phyloP scores from a whole-genome alignment of 2,329 filamentous ascomycete genomes.

The Fusarium beomiforme region DNA sequence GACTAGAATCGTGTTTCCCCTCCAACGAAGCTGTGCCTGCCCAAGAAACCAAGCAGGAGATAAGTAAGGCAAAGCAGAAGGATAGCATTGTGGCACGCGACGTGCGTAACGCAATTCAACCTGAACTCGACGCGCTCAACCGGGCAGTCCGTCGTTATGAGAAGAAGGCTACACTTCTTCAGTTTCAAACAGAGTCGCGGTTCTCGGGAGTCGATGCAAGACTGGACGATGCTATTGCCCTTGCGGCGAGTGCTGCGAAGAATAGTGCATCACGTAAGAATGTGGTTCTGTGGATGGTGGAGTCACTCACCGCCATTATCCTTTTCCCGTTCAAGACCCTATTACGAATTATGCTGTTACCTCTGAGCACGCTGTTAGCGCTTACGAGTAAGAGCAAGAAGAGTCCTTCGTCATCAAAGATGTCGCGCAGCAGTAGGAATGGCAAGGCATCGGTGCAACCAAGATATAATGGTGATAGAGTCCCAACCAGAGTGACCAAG shows the following conservation, averaged over 20 bases:
- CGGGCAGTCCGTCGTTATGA: slow-evolving; percentile 91
- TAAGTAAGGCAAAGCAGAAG: slow-evolving; percentile 52
- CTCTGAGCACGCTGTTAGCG: slow-evolving; percentile 52
- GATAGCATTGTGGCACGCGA: slow-evolving; percentile 62
- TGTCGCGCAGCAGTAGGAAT: slow-evolving; percentile 37
- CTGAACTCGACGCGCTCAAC: slow-evolving; percentile 88
- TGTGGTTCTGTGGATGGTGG: slow-evolving; percentile 51
- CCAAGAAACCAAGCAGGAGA: slow-evolving; percentile 47
- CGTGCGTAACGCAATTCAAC: slow-evolving; percentile 73
- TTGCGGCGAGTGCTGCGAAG: slow-evolving; percentile 80
- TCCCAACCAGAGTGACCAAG: slow-evolving; percentile 48
- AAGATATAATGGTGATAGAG: slow-evolving; percentile 50
- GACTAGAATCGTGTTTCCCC: slow-evolving; percentile 68
- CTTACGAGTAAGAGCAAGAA: slow-evolving; percentile 48
- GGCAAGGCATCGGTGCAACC: slow-evolving; percentile 42
- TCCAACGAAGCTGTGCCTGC: slow-evolving; percentile 38
- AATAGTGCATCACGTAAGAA: slow-evolving; percentile 53
- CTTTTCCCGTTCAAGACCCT: slow-evolving; percentile 56
- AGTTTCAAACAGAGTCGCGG: slow-evolving; percentile 79
- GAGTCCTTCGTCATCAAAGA: slow-evolving; percentile 28
- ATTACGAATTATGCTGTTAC: slow-evolving; percentile 54
- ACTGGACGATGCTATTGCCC: slow-evolving; percentile 78
- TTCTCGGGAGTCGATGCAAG: slow-evolving; percentile 77
- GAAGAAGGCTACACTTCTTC: slow-evolving; percentile 81
- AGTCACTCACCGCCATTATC: slow-evolving; percentile 47